These are phyloP conservation scores for Alternaria postmessia DNA, from an alignment of 2,329 filamentous ascomycete species.

Conservation along the genomic window DNA sequence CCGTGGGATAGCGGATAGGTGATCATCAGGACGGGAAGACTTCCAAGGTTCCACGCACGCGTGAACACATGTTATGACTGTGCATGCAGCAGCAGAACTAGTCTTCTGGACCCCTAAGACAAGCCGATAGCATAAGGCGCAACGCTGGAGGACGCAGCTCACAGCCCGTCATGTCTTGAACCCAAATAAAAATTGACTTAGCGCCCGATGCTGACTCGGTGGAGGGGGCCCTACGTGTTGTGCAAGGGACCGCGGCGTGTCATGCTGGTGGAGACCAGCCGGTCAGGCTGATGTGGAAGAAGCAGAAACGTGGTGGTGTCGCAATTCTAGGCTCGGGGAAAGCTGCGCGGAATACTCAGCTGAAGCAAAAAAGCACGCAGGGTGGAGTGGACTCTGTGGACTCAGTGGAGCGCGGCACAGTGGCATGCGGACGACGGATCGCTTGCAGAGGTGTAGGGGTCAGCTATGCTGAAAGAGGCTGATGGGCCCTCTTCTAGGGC, in stretches of 20 bases:
- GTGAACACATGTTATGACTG: neutral
- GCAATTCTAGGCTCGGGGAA: neutral
- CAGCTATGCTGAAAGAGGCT: neutral
- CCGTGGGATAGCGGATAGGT: neutral
- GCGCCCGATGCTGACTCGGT: neutral
- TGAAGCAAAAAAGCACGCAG: slow-evolving; percentile 4
- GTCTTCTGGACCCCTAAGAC: neutral
- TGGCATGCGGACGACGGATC: neutral
- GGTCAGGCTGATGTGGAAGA: neutral
- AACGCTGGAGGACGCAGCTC: neutral
- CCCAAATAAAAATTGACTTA: neutral
- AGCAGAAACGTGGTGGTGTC: neutral
- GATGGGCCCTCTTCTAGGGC: neutral
- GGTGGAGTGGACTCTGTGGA: neutral
- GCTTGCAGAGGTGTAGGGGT: neutral
- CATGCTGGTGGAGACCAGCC: neutral
- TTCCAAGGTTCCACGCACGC: neutral
- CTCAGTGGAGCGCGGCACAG: neutral
- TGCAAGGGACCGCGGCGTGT: neutral
- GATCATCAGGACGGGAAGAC: neutral
- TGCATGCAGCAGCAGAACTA: neutral
- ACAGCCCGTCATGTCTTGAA: neutral
- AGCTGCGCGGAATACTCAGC: neutral
- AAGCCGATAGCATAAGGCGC: neutral
- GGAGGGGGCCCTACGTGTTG: neutral